Base-by-base conservation (phyloP, 345 rosid species). In the Acer negundo region DNA sequence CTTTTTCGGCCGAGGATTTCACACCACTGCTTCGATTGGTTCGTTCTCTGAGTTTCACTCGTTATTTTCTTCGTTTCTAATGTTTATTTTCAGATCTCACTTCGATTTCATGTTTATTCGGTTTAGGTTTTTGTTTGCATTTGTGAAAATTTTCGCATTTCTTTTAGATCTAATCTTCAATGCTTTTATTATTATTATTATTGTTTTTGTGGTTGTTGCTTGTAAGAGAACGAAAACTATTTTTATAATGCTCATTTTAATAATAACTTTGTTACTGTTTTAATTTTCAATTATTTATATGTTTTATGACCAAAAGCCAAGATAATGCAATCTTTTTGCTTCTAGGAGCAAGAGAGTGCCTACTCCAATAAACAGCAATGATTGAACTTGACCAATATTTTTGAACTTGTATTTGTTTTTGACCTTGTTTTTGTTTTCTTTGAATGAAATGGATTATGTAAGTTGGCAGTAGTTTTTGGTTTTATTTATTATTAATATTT, bases 1-100 rank as follows among this genome's bases (percentile, higher is more conserved):
- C 97, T 90, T 88, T 64, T 82, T 88, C 72, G 92, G 95, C 71
- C 85, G 91, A 62, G 92, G 94, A 59, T 87, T 91, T n/a, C 83
- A 80, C 83, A 7, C 87, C 3, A 77, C 76, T 80, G 73, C 87
- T 53, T 79, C 89, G 3, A 73, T 69, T 58, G 93, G 96, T 91
- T 69, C n/a, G 89, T 78, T 75, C 63, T 78, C 28, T 62, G 6
- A 17, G 16, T 55, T 26, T 44, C 1, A 10, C 46, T 19, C 13
- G 17, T 62, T 31, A 26, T 28, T 47, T 20, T 15, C 35, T 53
- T 22, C 61, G n/a, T 63, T 26, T 47, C 19, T 23, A 10, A 4
- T 23, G 22, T 47, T 42, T 17, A 26, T 81, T 24, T 5, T 6
- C 77, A 64, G 80, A 78, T 82, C 84, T 80, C 74, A 47, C 15